Evolutionary conservation across 345 rosid genomes (phyloP), one percentile per base, ranked within the genome.

Genomic region (Combretum micranthum): DNA sequence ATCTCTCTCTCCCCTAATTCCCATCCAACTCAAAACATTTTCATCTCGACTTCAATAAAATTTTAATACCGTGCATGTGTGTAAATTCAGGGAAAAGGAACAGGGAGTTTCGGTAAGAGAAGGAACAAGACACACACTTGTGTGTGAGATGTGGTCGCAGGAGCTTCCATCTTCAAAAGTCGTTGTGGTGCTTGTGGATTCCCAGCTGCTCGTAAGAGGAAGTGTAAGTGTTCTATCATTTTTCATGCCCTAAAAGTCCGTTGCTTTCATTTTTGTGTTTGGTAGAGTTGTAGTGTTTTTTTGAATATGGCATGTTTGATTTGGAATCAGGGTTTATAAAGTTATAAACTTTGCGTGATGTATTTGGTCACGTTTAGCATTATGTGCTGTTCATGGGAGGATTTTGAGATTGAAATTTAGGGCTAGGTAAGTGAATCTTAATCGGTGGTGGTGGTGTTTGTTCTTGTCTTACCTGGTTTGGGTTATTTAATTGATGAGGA

Each of bases 91-190:
- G 83, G 83, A 22, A 79, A 79, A 71, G 83, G 83, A 59, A 79
- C 83, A 17, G 83, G 80, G 54, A 79, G 83, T 64, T 79, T 79
- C 50, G 83, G 83, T 44, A 79, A 79, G 76, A 56, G 83, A 45
- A 72, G 83, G 75, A 79, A 79, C 74, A 79, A 79, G 74, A 79
- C 83, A 44, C 83, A 79, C 68, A 79, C 83, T 3, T 79, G 47
- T 79, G 83, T 51, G 80, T 79, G 42, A 72, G 83, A 75, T 79
- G 83, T 42, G 83, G 83, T 42, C 83, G 83, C 49, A 80, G 83
- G 47, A 75, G 80, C 63, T 79, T 72, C 75, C 83, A 79, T 62
- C 83, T 79, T 39, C 83, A 79, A 65, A 79, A 79, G 83, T 64
- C 77, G 83, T 2, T 79, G 83, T 52, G 20, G 74, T 11, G 80